Base-by-base conservation (phyloP, 2,329 filamentous ascomycete species). In the Pezicula rhizophila region DNA sequence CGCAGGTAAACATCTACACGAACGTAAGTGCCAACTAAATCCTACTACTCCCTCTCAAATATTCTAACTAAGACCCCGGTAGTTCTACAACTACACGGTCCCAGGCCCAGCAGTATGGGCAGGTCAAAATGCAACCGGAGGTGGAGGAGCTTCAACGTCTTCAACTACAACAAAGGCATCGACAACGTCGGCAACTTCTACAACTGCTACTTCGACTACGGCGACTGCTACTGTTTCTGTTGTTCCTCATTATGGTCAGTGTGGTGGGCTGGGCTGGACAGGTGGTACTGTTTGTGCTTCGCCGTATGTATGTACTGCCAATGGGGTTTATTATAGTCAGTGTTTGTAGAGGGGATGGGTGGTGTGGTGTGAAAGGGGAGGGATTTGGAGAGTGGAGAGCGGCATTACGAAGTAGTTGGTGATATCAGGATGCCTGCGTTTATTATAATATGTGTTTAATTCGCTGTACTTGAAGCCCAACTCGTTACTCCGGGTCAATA, bases 61-160 rank as follows among this genome's bases (percentile, higher is more conserved):
- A 15, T 2, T 2, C 7, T 34, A 34, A n/a, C 14, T 14, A 15
- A 15, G 3, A 4, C 5, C 20, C 8, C 8, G 17, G 8, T 39
- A 52, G 41, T 55, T 55, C 41, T 51, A 35, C 5, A 49, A 34
- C 20, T 55, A 53, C 18, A 55, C 53, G 12, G 48, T 53, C 17
- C 51, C 53, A 14, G 53, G 53, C 2, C 51, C 53, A 11, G 35
- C 40, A 15, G 53, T 38, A 10, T 38, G 35, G 35, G 2, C 35
- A 38, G 35, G 35, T 8, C 35, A 38, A 20, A 38, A 10, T 20
- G n/a, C 35, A 20, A n/a, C n/a, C 12, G 35, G 35, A 15, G 7
- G 35, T 5, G 33, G 33, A 14, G 33, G 33, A 14, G 8, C 12
- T 15, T 15, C 18, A 14, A 38, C 35, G 8, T 5, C 35, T 3